Percentiles rank a stretch among this genome's conserved stretches.
phyloP scores from a whole-genome alignment of 441 rosid species.

The Euphorbia celastroides region DNA sequence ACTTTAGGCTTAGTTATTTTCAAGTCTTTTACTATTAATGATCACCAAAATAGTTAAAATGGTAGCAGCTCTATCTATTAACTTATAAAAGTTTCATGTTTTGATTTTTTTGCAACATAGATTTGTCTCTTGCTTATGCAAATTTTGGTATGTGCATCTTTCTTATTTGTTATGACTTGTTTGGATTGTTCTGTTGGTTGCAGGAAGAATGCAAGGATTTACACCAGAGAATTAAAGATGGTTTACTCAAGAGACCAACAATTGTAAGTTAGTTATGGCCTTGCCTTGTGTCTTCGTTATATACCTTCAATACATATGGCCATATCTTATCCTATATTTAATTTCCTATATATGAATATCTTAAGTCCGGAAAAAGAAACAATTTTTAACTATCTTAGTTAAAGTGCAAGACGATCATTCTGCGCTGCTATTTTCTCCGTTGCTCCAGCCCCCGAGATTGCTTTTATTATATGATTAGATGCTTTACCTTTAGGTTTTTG shows the following conservation, averaged over 20 bases:
- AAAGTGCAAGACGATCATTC: background rate
- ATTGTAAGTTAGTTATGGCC: constrained; percentile 33
- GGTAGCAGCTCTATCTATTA: background rate
- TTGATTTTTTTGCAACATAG: background rate
- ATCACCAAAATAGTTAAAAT: background rate
- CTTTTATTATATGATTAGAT: background rate
- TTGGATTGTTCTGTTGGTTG: constrained; percentile 23
- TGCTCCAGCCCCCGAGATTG: background rate
- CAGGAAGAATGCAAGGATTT: constrained; percentile 63
- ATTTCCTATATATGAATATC: background rate
- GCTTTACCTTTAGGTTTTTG: background rate
- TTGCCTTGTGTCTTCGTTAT: background rate
- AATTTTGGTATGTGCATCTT: background rate
- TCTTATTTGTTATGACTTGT: background rate
- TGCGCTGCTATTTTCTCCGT: background rate
- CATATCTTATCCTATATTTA: background rate
- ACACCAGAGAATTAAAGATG: constrained; percentile 31
- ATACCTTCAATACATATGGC: background rate
- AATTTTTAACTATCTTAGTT: background rate
- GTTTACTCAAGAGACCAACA: constrained; percentile 37
- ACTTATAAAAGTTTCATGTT: background rate
- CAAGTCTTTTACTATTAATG: constrained; percentile 2
- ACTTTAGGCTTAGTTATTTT: background rate
- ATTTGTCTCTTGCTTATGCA: background rate
- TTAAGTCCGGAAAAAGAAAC: background rate